A percentile compares a stretch with the other conserved stretches of the same genome.
Conservation (phyloP, 2,329 filamentous ascomycete species). For the Aureobasidium uvarum region DNA sequence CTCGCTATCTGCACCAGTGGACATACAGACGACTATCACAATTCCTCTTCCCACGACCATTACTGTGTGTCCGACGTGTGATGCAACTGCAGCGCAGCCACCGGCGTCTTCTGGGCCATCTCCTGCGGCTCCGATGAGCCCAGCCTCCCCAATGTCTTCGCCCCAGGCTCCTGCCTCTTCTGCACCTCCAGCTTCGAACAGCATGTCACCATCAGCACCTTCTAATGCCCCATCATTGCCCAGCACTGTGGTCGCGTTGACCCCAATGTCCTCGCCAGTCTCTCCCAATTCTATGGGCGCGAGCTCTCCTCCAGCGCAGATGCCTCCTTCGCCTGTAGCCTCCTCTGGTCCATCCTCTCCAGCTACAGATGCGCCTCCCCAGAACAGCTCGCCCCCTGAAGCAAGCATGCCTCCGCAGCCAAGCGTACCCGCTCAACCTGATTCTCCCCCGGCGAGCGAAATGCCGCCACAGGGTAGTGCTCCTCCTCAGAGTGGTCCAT, state of each 20-base stretch:
- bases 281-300: neutral
- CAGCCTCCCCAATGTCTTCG: neutral
- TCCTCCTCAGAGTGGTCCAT: neutral
- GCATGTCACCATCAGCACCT: neutral
- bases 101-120: neutral
- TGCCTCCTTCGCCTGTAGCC: neutral
- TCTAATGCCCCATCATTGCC: neutral
- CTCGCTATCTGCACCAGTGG: neutral
- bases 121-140: too few species aligned
- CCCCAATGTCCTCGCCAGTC: neutral
- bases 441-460: neutral
- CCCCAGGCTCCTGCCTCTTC: neutral
- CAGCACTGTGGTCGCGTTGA: neutral
- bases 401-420: neutral
- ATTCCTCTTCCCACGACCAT: neutral
- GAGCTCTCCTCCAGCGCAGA: neutral
- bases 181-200: neutral
- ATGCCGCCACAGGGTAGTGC: neutral
- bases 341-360: neutral
- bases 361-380: neutral
- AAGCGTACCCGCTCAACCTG: neutral
- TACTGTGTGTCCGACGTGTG: neutral
- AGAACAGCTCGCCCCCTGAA: neutral
- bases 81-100: neutral
- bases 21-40: constrained; percentile 6